phyloP scores from a whole-genome alignment of 2,329 filamentous ascomycete species.

The Knoxdaviesia proteae region DNA sequence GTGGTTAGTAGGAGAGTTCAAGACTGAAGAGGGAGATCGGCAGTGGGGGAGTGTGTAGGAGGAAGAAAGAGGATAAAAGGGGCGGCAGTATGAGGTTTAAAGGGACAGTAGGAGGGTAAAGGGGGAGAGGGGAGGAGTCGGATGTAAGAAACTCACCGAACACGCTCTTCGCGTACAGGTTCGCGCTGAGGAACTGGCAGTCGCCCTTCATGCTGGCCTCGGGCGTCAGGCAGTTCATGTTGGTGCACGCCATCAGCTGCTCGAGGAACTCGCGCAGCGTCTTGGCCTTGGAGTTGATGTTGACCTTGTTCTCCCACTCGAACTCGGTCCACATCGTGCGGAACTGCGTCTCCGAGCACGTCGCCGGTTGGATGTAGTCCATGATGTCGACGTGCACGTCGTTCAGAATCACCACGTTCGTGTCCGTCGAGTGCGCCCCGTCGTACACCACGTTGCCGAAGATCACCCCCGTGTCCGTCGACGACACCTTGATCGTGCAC shows the following conservation, averaged over 20 bases:
- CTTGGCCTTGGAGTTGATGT: conserved; percentile 96
- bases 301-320: conserved; percentile 99
- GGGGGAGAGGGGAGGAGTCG: neutral
- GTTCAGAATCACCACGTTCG: conserved; percentile 92
- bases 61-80: neutral
- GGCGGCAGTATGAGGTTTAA: neutral
- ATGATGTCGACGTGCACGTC: conserved; percentile 98
- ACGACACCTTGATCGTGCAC: conserved; percentile 95
- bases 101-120: too few relatives aligned
- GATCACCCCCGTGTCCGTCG: conserved; percentile 93
- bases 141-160: conserved; percentile 56
- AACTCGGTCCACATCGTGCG: conserved; percentile 99
- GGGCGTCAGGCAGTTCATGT: conserved; percentile 95
- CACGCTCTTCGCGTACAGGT: conserved; percentile 87
- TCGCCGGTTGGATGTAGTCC: conserved; percentile 97
- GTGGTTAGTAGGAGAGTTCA: neutral
- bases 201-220: conserved; percentile 93
- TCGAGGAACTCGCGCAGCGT: conserved; percentile 78
- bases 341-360: conserved; percentile 96
- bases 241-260: conserved; percentile 90
- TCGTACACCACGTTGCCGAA: conserved; percentile 98
- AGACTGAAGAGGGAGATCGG: neutral
- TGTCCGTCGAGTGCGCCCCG: conserved; percentile 75
- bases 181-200: conserved; percentile 93
- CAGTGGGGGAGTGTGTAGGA: neutral